These are phyloP conservation scores for Hypoxylon cercidicola DNA, from an alignment of 495 filamentous ascomycete genomes.

Conservation along the genomic window DNA sequence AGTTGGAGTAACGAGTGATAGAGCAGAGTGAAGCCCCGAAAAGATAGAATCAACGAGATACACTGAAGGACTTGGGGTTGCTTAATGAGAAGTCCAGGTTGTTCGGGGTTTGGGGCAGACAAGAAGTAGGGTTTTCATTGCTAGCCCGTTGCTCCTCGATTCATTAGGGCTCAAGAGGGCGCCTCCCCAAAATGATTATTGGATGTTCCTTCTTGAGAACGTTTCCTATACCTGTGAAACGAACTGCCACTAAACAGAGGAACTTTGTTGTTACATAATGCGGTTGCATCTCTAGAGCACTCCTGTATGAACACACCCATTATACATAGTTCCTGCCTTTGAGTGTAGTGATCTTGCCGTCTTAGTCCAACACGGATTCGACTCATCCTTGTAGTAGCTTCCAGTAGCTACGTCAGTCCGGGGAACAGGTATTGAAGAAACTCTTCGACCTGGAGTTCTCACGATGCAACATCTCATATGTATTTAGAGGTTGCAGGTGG, in stretches of 20 bases:
- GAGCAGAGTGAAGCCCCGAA: background rate
- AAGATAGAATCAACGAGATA: slow-evolving; percentile 3
- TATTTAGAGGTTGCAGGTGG: too few species aligned
- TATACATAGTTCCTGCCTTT: background rate
- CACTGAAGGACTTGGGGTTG: background rate
- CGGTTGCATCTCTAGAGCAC: background rate
- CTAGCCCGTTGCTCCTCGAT: background rate
- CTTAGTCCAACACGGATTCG: too few species aligned
- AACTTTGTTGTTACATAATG: background rate
- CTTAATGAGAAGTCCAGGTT: background rate
- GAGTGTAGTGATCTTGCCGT: too few species aligned
- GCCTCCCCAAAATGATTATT: background rate
- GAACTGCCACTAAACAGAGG: background rate
- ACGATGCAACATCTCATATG: too few species aligned
- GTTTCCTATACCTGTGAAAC: slow-evolving; percentile 15
- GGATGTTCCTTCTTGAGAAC: slow-evolving; percentile 9
- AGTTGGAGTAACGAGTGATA: slow-evolving; percentile 2
- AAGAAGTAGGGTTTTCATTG: background rate
- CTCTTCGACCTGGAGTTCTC: too few species aligned
- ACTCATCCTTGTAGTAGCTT: too few species aligned
- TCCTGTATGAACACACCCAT: background rate
- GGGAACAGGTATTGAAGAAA: too few species aligned
- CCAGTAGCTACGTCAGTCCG: too few species aligned
- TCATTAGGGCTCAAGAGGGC: background rate
- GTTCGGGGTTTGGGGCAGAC: background rate